These are phyloP conservation scores for Mortierella claussenii DNA, from an alignment of 192 early-diverging fungal species.

Conservation along the genomic window DNA sequence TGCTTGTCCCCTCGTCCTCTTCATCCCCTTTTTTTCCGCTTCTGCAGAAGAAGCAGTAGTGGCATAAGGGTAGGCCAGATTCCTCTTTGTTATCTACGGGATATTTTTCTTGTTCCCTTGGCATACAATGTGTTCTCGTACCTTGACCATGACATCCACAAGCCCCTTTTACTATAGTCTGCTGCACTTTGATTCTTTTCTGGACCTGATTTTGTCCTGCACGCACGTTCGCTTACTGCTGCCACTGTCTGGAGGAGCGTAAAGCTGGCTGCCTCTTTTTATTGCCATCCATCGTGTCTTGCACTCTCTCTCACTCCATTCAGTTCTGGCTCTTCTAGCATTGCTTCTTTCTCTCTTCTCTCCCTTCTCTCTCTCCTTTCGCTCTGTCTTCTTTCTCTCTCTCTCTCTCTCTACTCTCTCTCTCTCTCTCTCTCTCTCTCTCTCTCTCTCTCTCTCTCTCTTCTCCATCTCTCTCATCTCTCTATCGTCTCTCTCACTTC, in stretches of 20 bases:
- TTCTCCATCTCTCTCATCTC: background rate
- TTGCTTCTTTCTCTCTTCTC: background rate
- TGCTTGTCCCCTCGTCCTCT: too few relatives aligned
- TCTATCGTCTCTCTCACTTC: background rate
- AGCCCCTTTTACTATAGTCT: constrained; percentile 8
- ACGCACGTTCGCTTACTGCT: background rate
- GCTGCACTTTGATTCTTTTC: constrained; percentile 5
- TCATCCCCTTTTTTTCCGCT: too few relatives aligned
- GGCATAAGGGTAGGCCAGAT: too few relatives aligned
- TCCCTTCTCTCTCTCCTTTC: background rate
- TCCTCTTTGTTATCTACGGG: too few relatives aligned
- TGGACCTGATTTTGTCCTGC: constrained; percentile 3
- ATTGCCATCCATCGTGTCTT: background rate
- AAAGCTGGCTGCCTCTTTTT: background rate
- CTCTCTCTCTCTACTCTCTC: constrained; percentile 1
- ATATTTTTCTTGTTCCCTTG: too few relatives aligned
- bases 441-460: background rate
- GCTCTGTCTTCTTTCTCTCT: background rate
- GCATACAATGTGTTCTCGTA: background rate
- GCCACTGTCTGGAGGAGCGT: background rate
- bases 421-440: background rate
- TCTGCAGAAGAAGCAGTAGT: too few relatives aligned
- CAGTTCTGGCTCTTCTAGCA: background rate
- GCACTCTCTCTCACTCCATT: background rate
- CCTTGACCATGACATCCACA: background rate